Percentiles rank a stretch among this genome's conserved stretches.
phyloP scores from a whole-genome alignment of 2,329 filamentous ascomycete species.

The Colletotrichum sp. region DNA sequence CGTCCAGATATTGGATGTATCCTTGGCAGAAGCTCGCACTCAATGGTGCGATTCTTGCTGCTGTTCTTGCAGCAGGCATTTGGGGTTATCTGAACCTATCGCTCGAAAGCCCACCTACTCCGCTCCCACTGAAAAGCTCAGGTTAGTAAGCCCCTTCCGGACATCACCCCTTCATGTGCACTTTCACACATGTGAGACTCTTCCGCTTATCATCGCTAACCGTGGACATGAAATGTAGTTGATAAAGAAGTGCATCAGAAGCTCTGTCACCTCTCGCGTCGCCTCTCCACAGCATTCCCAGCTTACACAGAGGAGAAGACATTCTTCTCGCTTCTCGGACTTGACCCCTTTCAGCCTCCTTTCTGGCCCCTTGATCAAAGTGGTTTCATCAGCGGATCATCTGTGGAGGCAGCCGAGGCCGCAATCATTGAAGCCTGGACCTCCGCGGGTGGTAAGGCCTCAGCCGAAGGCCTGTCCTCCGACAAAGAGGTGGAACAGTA shows the following conservation, averaged over 20 bases:
- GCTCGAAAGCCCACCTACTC: neutral
- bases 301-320: neutral
- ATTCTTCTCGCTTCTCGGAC: neutral
- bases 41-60: neutral
- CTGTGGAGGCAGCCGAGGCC: neutral
- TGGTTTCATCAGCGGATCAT: neutral
- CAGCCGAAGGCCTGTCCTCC: neutral
- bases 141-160: neutral
- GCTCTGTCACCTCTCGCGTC: neutral
- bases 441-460: neutral
- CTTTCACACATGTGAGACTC: neutral
- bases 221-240: neutral
- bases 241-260: neutral
- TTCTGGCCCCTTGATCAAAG: neutral
- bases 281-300: neutral
- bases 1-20: neutral
- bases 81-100: neutral
- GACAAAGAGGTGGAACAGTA: neutral
- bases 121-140: neutral
- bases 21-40: neutral
- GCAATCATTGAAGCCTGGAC: neutral
- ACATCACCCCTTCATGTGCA: neutral
- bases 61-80: neutral
- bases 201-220: neutral
- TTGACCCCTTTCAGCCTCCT: neutral